Evolutionary conservation across 2,329 filamentous ascomycete species (phyloP), one percentile per base, ranked within the genome.

Genomic region (Chrysosporium keratinophilum): DNA sequence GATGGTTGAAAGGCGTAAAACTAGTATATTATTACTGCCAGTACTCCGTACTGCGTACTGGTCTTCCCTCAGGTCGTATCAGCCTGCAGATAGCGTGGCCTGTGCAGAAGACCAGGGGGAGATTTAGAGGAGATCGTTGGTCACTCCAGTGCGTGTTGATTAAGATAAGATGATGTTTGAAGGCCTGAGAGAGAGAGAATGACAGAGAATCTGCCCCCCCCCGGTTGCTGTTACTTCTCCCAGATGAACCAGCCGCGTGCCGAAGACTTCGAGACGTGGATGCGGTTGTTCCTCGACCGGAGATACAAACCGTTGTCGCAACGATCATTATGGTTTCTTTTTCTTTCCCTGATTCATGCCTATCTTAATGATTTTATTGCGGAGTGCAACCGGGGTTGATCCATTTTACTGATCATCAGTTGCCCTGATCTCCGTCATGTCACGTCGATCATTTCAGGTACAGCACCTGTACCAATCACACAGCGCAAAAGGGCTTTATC

Each of bases 31-130:
- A 45, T 53, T 52, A 47, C 35, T 47, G 45, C 40, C 42, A 28
- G 23, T 28, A n/a, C n/a, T n/a, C n/a, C n/a, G n/a, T n/a, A n/a
- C n/a, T n/a, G n/a, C n/a, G n/a, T n/a, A 47, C 50, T 46, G 31
- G 41, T 47, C 43, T 23, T 28, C 44, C 40, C 28, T 47, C 44
- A 52, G 31, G 52, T 57, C 44, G 55, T 54, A 57, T 57, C 55
- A 44, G 43, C 52, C 41, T 52, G 55, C 52, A 52, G 47, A 52
- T 35, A 54, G 52, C 43, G 50, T 56, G 51, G 51, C 47, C 55
- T 54, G 55, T 54, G 55, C 55, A 56, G 46, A 50, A 34, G 41
- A 40, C 23, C 50, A 51, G 31, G 50, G 55, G 33, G 9, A 40
- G 33, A 47, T 31, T 20, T 31, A 50, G 31, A 42, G 19, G 39